Base-by-base conservation (phyloP, 805 yeast species). In the Scheffersomyces stipitis region DNA sequence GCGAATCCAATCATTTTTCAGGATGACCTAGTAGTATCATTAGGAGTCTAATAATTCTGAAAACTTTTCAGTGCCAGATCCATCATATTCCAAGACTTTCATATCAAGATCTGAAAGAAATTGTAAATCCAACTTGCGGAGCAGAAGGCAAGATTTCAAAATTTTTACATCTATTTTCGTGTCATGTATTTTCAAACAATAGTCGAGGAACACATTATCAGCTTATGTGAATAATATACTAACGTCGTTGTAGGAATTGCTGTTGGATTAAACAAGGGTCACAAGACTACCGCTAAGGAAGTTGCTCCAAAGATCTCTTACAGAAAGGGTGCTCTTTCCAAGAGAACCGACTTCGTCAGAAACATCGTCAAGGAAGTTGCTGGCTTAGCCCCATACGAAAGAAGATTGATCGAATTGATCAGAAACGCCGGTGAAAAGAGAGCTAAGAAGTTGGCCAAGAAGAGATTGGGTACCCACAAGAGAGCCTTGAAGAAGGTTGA, bases 381-480 rank as follows among this genome's bases (percentile, higher is more conserved):
- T 60, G 99, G 99, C 73, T 82, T 93, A 69, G 96, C 99, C 56
- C 99, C 99, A 77, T 93, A 93, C 76, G 99, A 93, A 81, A 90
- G 96, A 83, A 90, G 99, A 80, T 83, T 93, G 72, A 86, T 95
- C 67, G 99, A 93, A 80, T 83, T 93, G 78, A 82, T 93, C 85
- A 93, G 99, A 84, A 93, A 95, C 81, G 90, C 96, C 72, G 96
- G 96, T 83, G 99, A 93, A 80, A 93, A 93, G 95, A 93, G 98
- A 82, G 99, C 99, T 60, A 87, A 93, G 88, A 93, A 93, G 89
- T 89, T 93, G 70, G 97, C 98, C 58, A 93, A 93, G 93, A 93
- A 87, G 96, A 91, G 93, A 87, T 87, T 93, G 70, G 99, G 99
- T 79, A 88, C 99, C 64, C 95, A 91, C 85, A 83, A 82, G 81